phyloP scores from a whole-genome alignment of 2,329 filamentous ascomycete species.

The Fusarium poae region DNA sequence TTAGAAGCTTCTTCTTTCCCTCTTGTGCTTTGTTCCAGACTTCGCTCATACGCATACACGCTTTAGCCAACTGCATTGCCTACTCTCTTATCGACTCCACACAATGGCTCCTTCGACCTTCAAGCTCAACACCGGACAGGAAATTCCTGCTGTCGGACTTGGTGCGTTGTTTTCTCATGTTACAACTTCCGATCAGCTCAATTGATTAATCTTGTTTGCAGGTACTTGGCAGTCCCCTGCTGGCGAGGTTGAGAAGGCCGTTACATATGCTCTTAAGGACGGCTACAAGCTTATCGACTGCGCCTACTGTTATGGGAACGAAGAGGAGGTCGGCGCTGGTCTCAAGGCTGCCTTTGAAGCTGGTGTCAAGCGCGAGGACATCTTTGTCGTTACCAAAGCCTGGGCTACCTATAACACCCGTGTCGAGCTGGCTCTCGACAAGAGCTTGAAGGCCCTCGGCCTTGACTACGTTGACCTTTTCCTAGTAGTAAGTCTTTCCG shows the following conservation, averaged over 20 bases:
- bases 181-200: neutral
- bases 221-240: slow-evolving; percentile 75
- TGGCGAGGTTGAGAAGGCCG: slow-evolving; percentile 70
- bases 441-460: slow-evolving; percentile 78
- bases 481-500: slow-evolving; percentile 66
- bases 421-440: slow-evolving; percentile 76
- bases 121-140: slow-evolving; percentile 73
- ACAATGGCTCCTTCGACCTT: slow-evolving; percentile 68
- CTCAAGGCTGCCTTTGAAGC: slow-evolving; percentile 78
- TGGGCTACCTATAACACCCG: slow-evolving; percentile 84
- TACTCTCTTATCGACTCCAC: slow-evolving; percentile 19
- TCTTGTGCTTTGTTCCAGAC: slow-evolving; percentile 24
- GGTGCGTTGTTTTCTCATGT: slow-evolving; percentile 57
- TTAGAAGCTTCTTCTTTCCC: slow-evolving; percentile 2
- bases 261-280: slow-evolving; percentile 68
- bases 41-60: slow-evolving; percentile 9
- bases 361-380: slow-evolving; percentile 80
- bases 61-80: slow-evolving; percentile 2
- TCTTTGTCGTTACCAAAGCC: slow-evolving; percentile 88
- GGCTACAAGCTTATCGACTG: slow-evolving; percentile 76
- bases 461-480: slow-evolving; percentile 86
- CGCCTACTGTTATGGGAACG: slow-evolving; percentile 84
- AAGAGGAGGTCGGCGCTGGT: slow-evolving; percentile 84
- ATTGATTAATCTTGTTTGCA: slow-evolving; percentile 47
- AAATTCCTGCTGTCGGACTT: slow-evolving; percentile 74